Evolutionary conservation across 2,329 filamentous ascomycete species (phyloP), one percentile per base, ranked within the genome.

Genomic region (Thermothelomyces thermophilus): DNA sequence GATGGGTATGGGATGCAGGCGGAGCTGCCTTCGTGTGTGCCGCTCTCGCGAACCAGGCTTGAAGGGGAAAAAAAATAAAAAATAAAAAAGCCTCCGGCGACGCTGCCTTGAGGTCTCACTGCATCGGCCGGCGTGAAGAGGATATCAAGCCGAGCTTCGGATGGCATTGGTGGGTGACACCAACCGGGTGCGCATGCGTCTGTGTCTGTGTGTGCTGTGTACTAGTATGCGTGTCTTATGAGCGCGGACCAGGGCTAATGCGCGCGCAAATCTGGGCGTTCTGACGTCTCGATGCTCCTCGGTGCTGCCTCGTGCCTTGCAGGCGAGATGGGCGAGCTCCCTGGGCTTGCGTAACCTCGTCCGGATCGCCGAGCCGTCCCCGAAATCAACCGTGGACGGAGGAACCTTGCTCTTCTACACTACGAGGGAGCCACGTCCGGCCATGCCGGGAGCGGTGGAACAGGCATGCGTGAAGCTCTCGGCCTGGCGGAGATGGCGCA

Each of bases 1-100:
- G 37, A 31, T 26, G 42, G 8, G 48, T 48, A 42, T 43, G 20
- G 9, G 24, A 53, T 57, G 56, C 56, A 56, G 34, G 51, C 33
- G 22, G 49, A 46, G 17, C 46, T 51, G 46, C 30, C n/a, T n/a
- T n/a, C n/a, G n/a, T n/a, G n/a, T n/a, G n/a, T n/a, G n/a, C n/a
- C n/a, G n/a, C n/a, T n/a, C n/a, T n/a, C n/a, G n/a, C n/a, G n/a
- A n/a, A n/a, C n/a, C n/a, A n/a, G n/a, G n/a, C n/a, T n/a, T n/a
- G n/a, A n/a, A n/a, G n/a, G n/a, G n/a, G n/a, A n/a, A n/a, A 51
- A 46, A 28, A 41, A 48, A 30, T 9, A 26, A 5, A 26, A 5
- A 26, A 5, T 26, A 9, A 5, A 26, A 26, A 5, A 9, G 9
- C 24, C 24, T 26, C 24, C 24, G 24, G 9, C 24, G 24, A 26